A percentile compares a stretch with the other conserved stretches of the same genome.
Conservation (phyloP, 163 green algal species). For the Chlorella variabilis region DNA sequence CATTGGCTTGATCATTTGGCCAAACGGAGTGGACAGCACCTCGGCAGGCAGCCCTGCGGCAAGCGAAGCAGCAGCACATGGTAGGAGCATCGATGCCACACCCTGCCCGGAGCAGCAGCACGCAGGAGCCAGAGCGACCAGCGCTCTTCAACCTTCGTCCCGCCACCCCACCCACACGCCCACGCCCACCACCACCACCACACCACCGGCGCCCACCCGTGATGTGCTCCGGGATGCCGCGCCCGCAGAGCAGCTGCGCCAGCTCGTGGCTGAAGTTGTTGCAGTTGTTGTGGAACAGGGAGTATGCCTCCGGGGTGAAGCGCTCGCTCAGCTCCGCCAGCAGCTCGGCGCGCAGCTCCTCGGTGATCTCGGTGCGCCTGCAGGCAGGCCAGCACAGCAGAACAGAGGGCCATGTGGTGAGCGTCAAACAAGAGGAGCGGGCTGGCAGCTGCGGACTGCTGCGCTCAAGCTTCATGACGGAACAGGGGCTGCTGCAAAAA, state of each 20-base stretch:
- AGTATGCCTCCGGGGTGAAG: conserved; percentile 53
- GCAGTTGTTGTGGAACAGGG: conserved; percentile 66
- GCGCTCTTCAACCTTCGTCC: no score
- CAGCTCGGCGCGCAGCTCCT: conserved; percentile 34
- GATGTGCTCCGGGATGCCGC: conserved; percentile 57
- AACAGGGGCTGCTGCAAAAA: no score
- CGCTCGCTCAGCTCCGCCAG: conserved; percentile 44
- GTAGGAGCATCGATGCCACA: no score
- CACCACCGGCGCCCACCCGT: neutral
- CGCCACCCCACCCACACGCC: no score
- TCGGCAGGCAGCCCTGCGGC: conserved; percentile 33
- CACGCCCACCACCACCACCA: neutral
- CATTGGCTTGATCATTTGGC: conserved; percentile 60
- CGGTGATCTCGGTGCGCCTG: conserved; percentile 39
- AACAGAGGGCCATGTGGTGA: neutral
- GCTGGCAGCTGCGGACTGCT: no score
- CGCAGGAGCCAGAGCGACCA: no score
- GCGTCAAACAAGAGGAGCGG: no score
- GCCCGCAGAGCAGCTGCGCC: conserved; percentile 51
- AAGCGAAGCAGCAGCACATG: neutral
- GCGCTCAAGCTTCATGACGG: no score
- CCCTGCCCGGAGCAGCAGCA: no score
- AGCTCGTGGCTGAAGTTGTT: conserved; percentile 70
- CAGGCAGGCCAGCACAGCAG: neutral
- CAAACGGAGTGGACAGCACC: conserved; percentile 64